These are phyloP conservation scores for Nemania diffusa DNA, from an alignment of 2,329 filamentous ascomycete genomes.

Conservation along the genomic window DNA sequence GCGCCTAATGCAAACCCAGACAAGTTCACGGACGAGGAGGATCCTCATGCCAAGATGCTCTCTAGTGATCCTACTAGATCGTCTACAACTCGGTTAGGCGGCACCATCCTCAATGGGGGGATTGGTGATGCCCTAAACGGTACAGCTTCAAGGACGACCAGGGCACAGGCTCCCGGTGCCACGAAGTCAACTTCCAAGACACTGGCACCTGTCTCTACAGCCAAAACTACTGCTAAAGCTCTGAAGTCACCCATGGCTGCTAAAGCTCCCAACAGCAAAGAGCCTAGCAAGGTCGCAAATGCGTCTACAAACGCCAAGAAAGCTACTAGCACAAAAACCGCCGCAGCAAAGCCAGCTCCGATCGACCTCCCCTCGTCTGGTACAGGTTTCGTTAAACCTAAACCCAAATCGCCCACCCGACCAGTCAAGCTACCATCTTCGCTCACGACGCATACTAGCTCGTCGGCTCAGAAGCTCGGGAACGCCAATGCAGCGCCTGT, in stretches of 20 bases:
- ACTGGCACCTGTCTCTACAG: constrained; percentile 41
- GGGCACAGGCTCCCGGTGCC: constrained; percentile 48
- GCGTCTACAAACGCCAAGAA: constrained; percentile 52
- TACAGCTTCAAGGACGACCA: constrained; percentile 42
- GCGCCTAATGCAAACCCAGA: constrained; percentile 54
- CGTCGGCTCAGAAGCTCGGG: constrained; percentile 73
- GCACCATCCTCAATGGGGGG: constrained; percentile 35
- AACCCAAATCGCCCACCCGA: constrained; percentile 74
- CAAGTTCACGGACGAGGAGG: constrained; percentile 55
- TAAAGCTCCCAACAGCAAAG: constrained; percentile 52
- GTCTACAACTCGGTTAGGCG: constrained; percentile 37
- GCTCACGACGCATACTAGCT: constrained; percentile 74
- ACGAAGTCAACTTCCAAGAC: constrained; percentile 40
- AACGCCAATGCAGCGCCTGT: constrained; percentile 43
- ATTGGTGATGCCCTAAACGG: constrained; percentile 37
- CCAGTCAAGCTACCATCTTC: constrained; percentile 74
- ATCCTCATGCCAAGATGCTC: constrained; percentile 48
- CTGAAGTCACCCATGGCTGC: constrained; percentile 52
- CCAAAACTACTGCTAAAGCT: constrained; percentile 50
- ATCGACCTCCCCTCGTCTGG: constrained; percentile 55
- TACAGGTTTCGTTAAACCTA: constrained; percentile 65
- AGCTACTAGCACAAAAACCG: constrained; percentile 46
- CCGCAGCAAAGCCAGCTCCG: constrained; percentile 55
- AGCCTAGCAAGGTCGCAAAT: constrained; percentile 47
- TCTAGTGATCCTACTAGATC: constrained; percentile 49